Evolutionary conservation across 1,284 basidiomycete species (phyloP), one percentile per base, ranked within the genome.

Genomic region (Heterobasidion occidentale): DNA sequence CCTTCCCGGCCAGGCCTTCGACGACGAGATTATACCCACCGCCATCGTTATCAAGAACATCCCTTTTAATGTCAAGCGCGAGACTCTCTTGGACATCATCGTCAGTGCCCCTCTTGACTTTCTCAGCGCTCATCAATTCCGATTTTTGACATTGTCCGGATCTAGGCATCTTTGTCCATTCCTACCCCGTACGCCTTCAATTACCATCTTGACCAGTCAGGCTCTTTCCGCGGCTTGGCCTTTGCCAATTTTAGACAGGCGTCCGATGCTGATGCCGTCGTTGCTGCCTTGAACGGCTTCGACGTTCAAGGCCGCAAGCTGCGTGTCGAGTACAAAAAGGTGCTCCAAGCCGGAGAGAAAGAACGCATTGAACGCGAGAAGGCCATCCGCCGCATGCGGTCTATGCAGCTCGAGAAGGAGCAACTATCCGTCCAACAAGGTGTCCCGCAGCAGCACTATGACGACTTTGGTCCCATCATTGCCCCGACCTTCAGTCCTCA

Each of bases 1-100:
- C 46, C 78, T 78, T 17, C 78, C 79, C 56, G 73, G 70, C 61
- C 76, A 71, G 68, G 75, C 70, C 56, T 62, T 68, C 49, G 92
- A 94, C 63, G 94, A 98, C 70, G 95, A 98, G 70, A 83, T 98
- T 70, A 99, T 99, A 72, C 96, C 96, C 55, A 99, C 96, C 15
- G 96, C 97, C 56, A 98, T 99, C 67, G 96, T 99, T 67, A 97
- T 99, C 75, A 99, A 99, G 83, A 98, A 98, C 79, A 99, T 98
- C 74, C 96, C 95, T 59, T 98, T 99, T 78, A 94, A 94, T 66
- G 93, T 98, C 64, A 93, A 94, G 75, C 87, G 91, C 67, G 95
- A 99, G 75, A 94, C 94, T 57, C 81, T 99, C 59, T 85, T 99
- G 65, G 88, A 90, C 74, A 94, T 98, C 70, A 99, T 99, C 71